A percentile compares a stretch with the other conserved stretches of the same genome.
phyloP scores from a whole-genome alignment of 257 asterid genomes.

The Solanum etuberosum region DNA sequence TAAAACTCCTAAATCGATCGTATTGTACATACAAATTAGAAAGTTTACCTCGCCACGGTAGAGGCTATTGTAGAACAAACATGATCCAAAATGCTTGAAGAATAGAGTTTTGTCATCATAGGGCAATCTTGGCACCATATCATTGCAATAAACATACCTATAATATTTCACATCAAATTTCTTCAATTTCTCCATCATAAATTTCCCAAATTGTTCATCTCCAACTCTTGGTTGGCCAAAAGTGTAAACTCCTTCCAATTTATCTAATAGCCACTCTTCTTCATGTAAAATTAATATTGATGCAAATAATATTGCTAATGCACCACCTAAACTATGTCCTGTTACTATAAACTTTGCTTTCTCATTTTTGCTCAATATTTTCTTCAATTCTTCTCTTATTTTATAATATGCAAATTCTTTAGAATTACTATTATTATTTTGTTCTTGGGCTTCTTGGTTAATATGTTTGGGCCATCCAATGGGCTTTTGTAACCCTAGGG shows the following conservation, averaged over 20 bases:
- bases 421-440: background rate
- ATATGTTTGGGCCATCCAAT: conserved; percentile 43
- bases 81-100: conserved; percentile 71
- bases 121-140: conserved; percentile 69
- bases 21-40: background rate
- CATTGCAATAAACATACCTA: conserved; percentile 56
- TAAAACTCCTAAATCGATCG: too few relatives aligned
- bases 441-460: background rate
- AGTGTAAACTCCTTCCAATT: conserved; percentile 66
- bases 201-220: conserved; percentile 48
- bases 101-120: conserved; percentile 50
- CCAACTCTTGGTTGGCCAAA: conserved; percentile 89
- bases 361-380: conserved; percentile 16
- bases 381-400: conserved; percentile 29
- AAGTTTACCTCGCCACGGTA: conserved; percentile 44
- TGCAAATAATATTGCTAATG: conserved; percentile 50
- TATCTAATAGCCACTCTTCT: conserved; percentile 33
- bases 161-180: conserved; percentile 24
- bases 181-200: conserved; percentile 37
- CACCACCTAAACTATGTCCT: conserved; percentile 82
- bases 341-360: conserved; percentile 36
- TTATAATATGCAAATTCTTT: conserved; percentile 47
- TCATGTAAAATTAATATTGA: conserved; percentile 33
- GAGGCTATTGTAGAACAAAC: conserved; percentile 54
- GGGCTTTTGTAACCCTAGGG: conserved; percentile 48